Evolutionary conservation across 176 grass and related monocot genomes (phyloP).

Genomic region (Oryza australiensis): DNA sequence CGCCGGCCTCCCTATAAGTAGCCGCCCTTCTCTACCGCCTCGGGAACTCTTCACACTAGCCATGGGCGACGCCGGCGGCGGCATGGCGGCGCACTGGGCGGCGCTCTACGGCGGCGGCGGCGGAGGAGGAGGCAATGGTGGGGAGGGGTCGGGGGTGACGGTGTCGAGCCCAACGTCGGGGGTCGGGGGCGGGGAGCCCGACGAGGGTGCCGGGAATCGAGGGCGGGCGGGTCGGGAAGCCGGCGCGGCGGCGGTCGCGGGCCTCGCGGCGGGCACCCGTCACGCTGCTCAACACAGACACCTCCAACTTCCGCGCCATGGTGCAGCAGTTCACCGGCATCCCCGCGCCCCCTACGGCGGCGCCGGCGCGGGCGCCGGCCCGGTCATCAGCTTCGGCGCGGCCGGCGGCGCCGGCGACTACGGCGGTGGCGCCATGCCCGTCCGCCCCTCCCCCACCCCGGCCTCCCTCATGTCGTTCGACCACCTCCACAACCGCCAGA

Average conservation of each 20-base stretch:
- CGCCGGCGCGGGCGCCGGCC: neutral
- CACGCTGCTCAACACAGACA: slow-evolving; percentile 95
- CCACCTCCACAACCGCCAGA: slow-evolving; percentile 33
- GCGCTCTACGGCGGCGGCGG: slow-evolving; percentile 35
- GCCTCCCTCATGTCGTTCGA: slow-evolving; percentile 60
- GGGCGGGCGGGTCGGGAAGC: slow-evolving; percentile 56
- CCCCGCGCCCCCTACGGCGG: slow-evolving; percentile 45
- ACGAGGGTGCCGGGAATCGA: slow-evolving; percentile 28
- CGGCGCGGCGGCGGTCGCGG: slow-evolving; percentile 50
- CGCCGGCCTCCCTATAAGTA: slow-evolving; percentile 50
- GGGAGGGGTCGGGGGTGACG: neutral
- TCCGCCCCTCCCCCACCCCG: slow-evolving; percentile 46
- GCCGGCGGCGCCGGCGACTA: neutral
- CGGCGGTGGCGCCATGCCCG: slow-evolving; percentile 13
- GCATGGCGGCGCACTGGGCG: slow-evolving; percentile 53
- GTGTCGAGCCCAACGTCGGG: slow-evolving; percentile 59
- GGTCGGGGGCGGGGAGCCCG: slow-evolving; percentile 21
- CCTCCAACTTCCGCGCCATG: slow-evolving; percentile 93
- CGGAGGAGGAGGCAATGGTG: neutral
- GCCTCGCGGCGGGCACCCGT: slow-evolving; percentile 74
- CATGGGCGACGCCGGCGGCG: slow-evolving; percentile 47
- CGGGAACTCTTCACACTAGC: slow-evolving; percentile 1
- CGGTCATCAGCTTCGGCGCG: slow-evolving; percentile 52
- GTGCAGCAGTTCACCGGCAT: slow-evolving; percentile 99
- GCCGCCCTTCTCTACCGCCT: neutral